Base-by-base conservation (phyloP, 129 eudicot species). In the Helichrysum umbraculigerum region DNA sequence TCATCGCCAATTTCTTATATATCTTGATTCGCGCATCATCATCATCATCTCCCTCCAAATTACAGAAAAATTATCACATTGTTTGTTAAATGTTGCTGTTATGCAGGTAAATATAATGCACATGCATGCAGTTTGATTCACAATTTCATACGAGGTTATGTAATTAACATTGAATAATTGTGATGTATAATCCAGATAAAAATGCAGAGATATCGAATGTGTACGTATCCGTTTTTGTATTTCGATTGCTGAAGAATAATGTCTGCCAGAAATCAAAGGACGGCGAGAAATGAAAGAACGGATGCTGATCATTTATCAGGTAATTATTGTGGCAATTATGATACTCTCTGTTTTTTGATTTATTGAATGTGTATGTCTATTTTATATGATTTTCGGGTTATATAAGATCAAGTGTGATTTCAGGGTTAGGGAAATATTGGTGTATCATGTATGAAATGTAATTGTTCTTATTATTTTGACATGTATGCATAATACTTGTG, bases 201-300 rank as follows among this genome's bases (percentile, higher is more conserved):
- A 63, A 63, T 66, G 83, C 78, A 29, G 39, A 73, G 69, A 58
- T 21, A 68, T 80, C 75, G 78, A 71, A 78, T 71, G 82, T 34
- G 63, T 61, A 30, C 51, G 22, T 62, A 14, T 78, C 62, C 71
- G 28, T 78, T 70, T 42, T n/a, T 61, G 52, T 78, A 11, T 70
- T 47, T 71, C 37, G 34, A 66, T 56, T 73, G 34, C 7, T 79
- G 70, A 79, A 61, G 68, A 73, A 79, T 68, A 30, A 79, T 79
- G 83, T 66, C 73, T 39, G 41, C 37, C 16, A 66, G 47, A 66
- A 73, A 56, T 12, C 29, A 74, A 69, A 20, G 77, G 76, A 44
- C 35, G 75, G 22, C 37, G 20, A 66, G 47, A 66, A 73, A 56
- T 12, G 39, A 74, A 69, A 20, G 77, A 71, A 44, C 35, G 75